A percentile compares a stretch with the other conserved stretches of the same genome.
phyloP scores from a whole-genome alignment of 495 filamentous ascomycete genomes.

The Monascus purpureus region DNA sequence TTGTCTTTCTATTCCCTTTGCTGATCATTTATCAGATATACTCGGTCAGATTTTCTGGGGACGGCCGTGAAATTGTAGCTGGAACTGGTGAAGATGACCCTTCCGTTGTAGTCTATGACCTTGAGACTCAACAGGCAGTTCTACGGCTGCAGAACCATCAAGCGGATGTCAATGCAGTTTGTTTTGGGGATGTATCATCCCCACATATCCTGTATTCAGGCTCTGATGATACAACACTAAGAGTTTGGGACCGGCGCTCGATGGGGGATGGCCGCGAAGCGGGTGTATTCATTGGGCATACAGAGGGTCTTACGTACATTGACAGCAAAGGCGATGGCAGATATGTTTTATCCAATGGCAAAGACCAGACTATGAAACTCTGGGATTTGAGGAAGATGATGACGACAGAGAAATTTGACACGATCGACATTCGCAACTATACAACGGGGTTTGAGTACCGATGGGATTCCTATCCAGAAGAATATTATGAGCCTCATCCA shows the following conservation, averaged over 20 bases:
- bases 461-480: conserved; percentile 49
- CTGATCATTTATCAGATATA: conserved; percentile 48
- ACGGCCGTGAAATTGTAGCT: conserved; percentile 82
- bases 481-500: conserved; percentile 60
- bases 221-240: conserved; percentile 57
- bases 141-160: conserved; percentile 65
- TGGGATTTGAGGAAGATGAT: conserved; percentile 88
- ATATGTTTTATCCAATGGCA: conserved; percentile 86
- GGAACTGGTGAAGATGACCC: conserved; percentile 67
- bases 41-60: conserved; percentile 85
- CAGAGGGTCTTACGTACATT: conserved; percentile 87
- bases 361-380: conserved; percentile 94
- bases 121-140: conserved; percentile 60
- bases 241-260: conserved; percentile 90
- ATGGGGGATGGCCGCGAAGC: conserved; percentile 80
- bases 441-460: conserved; percentile 79
- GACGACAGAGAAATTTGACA: conserved; percentile 48
- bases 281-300: conserved; percentile 87
- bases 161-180: conserved; percentile 93
- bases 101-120: conserved; percentile 84
- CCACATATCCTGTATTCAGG: conserved; percentile 95
- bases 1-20: conserved; percentile 2
- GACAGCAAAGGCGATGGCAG: conserved; percentile 94
- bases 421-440: conserved; percentile 37
- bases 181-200: conserved; percentile 77